These are phyloP conservation scores for Peronospora destructor DNA, from an alignment of 352 stramenopile species.

Conservation along the genomic window DNA sequence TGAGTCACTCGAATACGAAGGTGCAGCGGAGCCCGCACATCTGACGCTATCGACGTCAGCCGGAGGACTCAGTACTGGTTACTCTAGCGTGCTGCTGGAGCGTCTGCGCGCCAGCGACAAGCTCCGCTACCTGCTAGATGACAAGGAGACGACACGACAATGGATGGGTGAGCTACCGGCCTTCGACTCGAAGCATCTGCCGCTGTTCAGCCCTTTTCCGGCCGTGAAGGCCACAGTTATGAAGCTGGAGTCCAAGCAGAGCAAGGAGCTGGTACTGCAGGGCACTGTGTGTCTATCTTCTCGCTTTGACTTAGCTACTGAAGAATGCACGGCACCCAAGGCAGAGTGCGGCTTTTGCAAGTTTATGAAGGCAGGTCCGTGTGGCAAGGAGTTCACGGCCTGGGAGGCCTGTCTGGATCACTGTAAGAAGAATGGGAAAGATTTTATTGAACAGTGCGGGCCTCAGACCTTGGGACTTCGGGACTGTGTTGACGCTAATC, in stretches of 20 bases:
- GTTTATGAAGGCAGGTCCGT: constrained; percentile 87
- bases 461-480: constrained; percentile 66
- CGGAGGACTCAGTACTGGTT: constrained; percentile 43
- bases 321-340: constrained; percentile 53
- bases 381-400: constrained; percentile 64
- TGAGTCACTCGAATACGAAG: constrained; percentile 52
- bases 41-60: constrained; percentile 50
- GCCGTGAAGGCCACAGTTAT: constrained; percentile 34
- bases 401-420: constrained; percentile 80
- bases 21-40: constrained; percentile 40
- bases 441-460: constrained; percentile 81
- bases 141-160: constrained; percentile 18
- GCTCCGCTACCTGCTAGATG: constrained; percentile 45
- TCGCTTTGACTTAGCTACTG: constrained; percentile 46
- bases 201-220: constrained; percentile 79
- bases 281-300: constrained; percentile 67
- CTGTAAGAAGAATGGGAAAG: constrained; percentile 59
- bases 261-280: constrained; percentile 32
- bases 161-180: constrained; percentile 59
- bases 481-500: constrained; percentile 83
- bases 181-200: constrained; percentile 66
- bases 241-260: constrained; percentile 15
- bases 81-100: constrained; percentile 71
- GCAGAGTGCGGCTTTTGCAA: constrained; percentile 86
- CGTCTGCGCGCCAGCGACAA: constrained; percentile 58